A percentile compares a stretch with the other conserved stretches of the same genome.
Evolutionary conservation across 345 rosid genomes (phyloP).

Genomic region (Gossypium stocksii): DNA sequence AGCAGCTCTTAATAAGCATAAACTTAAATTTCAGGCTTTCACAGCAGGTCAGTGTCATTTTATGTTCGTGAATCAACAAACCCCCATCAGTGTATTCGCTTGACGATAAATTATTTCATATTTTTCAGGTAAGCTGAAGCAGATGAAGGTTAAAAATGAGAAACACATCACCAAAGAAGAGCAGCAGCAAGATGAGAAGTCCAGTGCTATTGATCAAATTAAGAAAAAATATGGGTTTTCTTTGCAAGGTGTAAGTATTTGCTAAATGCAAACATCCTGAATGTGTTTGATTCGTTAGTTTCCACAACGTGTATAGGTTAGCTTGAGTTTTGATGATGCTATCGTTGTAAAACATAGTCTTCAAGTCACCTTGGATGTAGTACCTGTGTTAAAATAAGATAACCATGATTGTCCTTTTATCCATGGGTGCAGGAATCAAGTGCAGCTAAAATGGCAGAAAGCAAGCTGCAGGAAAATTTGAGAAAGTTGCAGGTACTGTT

Average conservation of each 20-base stretch:
- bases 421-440: constrained; percentile 52
- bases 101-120: background rate
- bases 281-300: background rate
- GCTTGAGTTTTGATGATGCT: background rate
- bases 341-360: background rate
- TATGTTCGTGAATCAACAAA: background rate
- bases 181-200: constrained; percentile 42
- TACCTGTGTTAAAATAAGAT: background rate
- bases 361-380: background rate
- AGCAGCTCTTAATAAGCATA: constrained; percentile 63
- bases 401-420: background rate
- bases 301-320: background rate
- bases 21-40: constrained; percentile 57
- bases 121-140: constrained; percentile 61
- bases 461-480: constrained; percentile 74
- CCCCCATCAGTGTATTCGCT: background rate
- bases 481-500: constrained; percentile 65
- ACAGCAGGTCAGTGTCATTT: constrained; percentile 49
- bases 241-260: constrained; percentile 48
- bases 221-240: constrained; percentile 89
- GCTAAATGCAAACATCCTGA: background rate
- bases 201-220: constrained; percentile 63
- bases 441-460: constrained; percentile 72
- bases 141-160: constrained; percentile 63
- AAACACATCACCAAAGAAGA: constrained; percentile 50